Evolutionary conservation across 352 stramenopile species (phyloP).

Genomic region (Phytophthora multivora): DNA sequence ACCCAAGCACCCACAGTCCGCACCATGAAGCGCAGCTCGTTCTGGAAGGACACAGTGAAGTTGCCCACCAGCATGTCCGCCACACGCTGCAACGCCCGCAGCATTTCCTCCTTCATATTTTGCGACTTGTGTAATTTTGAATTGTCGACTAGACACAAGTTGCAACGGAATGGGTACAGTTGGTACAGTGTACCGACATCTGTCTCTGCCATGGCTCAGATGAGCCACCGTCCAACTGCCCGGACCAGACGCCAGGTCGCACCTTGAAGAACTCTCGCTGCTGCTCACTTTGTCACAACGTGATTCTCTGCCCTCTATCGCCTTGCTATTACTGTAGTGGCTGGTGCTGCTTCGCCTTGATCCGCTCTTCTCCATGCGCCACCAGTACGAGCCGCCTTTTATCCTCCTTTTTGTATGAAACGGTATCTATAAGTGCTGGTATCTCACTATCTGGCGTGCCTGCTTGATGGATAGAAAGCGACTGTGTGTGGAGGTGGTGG

Average conservation of each 20-base stretch:
- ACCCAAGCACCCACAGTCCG: background rate
- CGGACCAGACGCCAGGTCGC: conserved; percentile 18
- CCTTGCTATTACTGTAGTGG: background rate
- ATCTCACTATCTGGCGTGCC: conserved; percentile 5
- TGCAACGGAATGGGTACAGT: too few relatives aligned
- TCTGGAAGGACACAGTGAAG: conserved; percentile 85
- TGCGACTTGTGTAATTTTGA: background rate
- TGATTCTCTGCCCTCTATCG: background rate
- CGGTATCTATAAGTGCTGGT: background rate
- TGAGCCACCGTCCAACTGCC: background rate
- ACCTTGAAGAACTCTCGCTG: conserved; percentile 25
- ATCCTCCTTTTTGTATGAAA: background rate
- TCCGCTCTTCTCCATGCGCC: conserved; percentile 3
- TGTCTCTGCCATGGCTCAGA: background rate
- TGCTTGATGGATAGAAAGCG: conserved; percentile 37
- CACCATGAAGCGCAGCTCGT: conserved; percentile 89
- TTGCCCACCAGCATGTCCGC: conserved; percentile 80
- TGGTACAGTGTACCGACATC: too few relatives aligned
- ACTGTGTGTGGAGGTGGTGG: conserved; percentile 75
- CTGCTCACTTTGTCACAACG: conserved; percentile 8
- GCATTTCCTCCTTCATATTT: conserved; percentile 79
- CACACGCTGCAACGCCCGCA: conserved; percentile 62
- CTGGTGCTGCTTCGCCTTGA: background rate
- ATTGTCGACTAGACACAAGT: too few relatives aligned
- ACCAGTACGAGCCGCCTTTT: conserved; percentile 8